Percentiles rank a stretch among this genome's conserved stretches.
phyloP scores from a whole-genome alignment of 31 red algal species.

The Porphyra umbilicalis region DNA sequence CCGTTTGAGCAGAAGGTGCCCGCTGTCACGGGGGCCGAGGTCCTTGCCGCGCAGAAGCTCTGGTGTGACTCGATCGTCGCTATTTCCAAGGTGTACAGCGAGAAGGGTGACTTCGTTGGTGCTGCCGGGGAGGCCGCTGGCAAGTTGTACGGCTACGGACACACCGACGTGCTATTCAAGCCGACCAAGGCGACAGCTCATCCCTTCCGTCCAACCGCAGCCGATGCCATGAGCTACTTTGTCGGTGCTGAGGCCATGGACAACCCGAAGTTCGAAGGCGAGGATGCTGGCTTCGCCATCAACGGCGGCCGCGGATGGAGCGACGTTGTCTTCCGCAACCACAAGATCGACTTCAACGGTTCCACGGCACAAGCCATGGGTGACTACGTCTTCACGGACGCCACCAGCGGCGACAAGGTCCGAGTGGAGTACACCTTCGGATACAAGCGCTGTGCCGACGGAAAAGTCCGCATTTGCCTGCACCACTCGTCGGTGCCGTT shows the following conservation, averaged over 20 bases:
- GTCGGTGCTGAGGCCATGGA: neutral
- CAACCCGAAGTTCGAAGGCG: neutral
- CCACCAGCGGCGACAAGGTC: neutral
- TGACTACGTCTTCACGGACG: neutral
- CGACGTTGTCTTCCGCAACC: neutral
- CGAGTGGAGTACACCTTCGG: neutral
- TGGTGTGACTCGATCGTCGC: too few species aligned
- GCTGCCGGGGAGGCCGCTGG: neutral
- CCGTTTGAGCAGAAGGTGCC: neutral
- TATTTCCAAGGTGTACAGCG: too few species aligned
- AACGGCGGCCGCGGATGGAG: neutral
- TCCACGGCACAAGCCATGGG: neutral
- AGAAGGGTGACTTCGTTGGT: neutral
- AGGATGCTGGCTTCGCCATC: neutral
- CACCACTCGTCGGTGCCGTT: neutral
- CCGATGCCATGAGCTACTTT: neutral
- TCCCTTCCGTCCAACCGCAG: neutral
- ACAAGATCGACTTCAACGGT: neutral
- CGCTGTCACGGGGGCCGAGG: too few species aligned
- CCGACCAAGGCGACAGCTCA: neutral
- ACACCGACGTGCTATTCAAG: neutral
- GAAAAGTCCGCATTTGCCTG: constrained; percentile 2
- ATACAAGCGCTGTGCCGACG: neutral
- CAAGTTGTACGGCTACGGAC: neutral
- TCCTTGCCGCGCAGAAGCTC: too few species aligned